Evolutionary conservation across 2,329 filamentous ascomycete species (phyloP).

Genomic region (Phialophora tarda): DNA sequence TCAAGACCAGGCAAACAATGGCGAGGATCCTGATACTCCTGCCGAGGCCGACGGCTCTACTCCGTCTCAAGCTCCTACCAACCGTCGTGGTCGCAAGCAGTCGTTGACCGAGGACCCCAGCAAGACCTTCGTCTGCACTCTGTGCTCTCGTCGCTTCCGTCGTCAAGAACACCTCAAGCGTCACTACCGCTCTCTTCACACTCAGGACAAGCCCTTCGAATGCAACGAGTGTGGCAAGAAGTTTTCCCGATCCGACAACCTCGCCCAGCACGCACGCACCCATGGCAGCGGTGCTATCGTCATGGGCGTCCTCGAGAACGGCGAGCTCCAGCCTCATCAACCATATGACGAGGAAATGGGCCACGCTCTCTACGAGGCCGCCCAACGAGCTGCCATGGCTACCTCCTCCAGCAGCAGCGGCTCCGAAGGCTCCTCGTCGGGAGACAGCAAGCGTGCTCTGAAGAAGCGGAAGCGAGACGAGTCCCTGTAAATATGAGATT

Average conservation of each 20-base stretch:
- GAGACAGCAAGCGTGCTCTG: constrained; percentile 59
- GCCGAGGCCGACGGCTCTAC: constrained; percentile 36
- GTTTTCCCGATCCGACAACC: constrained; percentile 97
- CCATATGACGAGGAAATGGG: constrained; percentile 69
- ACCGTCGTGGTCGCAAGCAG: constrained; percentile 96
- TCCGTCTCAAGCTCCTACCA: constrained; percentile 61
- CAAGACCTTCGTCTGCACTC: constrained; percentile 96
- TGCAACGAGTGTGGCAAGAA: constrained; percentile 98
- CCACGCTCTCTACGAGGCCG: constrained; percentile 80
- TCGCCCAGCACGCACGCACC: constrained; percentile 92
- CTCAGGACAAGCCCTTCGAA: constrained; percentile 97
- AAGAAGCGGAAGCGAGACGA: constrained; percentile 79
- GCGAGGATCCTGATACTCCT: constrained; percentile 52
- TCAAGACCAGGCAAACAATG: constrained; percentile 52
- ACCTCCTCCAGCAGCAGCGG: constrained; percentile 53
- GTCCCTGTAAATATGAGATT: constrained; percentile 42
- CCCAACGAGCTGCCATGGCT: constrained; percentile 72
- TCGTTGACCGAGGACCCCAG: constrained; percentile 96
- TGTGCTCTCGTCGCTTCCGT: constrained; percentile 96
- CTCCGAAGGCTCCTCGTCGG: constrained; percentile 40
- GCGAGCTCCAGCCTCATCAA: constrained; percentile 57
- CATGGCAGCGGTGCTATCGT: constrained; percentile 89
- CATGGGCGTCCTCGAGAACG: constrained; percentile 82
- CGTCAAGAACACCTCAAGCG: constrained; percentile 98
- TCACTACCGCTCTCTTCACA: constrained; percentile 97